Evolutionary conservation across 2,329 filamentous ascomycete genomes (phyloP).

Genomic region (Dactylellina leptospora): DNA sequence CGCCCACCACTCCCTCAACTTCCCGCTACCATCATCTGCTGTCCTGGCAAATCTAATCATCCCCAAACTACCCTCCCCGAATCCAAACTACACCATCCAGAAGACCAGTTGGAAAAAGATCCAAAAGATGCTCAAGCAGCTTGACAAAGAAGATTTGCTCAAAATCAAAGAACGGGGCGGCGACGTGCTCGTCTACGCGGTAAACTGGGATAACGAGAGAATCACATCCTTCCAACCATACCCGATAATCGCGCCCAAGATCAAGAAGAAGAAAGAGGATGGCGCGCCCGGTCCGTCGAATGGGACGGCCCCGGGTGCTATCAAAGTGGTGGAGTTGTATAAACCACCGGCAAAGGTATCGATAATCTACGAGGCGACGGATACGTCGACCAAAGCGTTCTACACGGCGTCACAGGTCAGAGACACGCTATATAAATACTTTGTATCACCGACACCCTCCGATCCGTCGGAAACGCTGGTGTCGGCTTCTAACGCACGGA

Average conservation of each 20-base stretch:
- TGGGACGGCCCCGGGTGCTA: slow-evolving; percentile 24
- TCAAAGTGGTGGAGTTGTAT: slow-evolving; percentile 57
- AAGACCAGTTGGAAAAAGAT: slow-evolving; percentile 76
- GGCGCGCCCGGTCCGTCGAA: slow-evolving; percentile 43
- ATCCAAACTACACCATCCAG: slow-evolving; percentile 67
- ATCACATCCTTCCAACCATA: slow-evolving; percentile 70
- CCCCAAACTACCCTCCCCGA: slow-evolving; percentile 68
- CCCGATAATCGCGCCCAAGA: slow-evolving; percentile 64
- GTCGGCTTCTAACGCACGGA: slow-evolving; percentile 68
- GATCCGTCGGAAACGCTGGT: slow-evolving; percentile 64
- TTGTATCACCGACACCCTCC: slow-evolving; percentile 61
- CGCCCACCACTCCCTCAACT: slow-evolving; percentile 63
- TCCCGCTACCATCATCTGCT: slow-evolving; percentile 71
- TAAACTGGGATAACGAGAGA: slow-evolving; percentile 69
- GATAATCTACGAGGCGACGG: slow-evolving; percentile 30
- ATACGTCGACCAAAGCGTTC: slow-evolving; percentile 62
- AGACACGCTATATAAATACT: slow-evolving; percentile 67
- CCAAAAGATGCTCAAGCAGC: slow-evolving; percentile 74
- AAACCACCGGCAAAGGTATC: slow-evolving; percentile 54
- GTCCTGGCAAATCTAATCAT: slow-evolving; percentile 72
- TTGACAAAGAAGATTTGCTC: slow-evolving; percentile 71
- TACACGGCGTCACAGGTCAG: slow-evolving; percentile 71
- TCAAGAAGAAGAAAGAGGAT: slow-evolving; percentile 56
- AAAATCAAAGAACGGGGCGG: slow-evolving; percentile 73
- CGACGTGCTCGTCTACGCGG: slow-evolving; percentile 71